Evolutionary conservation across 148 eudicot species (phyloP).

Genomic region (Heliosperma pusillum): DNA sequence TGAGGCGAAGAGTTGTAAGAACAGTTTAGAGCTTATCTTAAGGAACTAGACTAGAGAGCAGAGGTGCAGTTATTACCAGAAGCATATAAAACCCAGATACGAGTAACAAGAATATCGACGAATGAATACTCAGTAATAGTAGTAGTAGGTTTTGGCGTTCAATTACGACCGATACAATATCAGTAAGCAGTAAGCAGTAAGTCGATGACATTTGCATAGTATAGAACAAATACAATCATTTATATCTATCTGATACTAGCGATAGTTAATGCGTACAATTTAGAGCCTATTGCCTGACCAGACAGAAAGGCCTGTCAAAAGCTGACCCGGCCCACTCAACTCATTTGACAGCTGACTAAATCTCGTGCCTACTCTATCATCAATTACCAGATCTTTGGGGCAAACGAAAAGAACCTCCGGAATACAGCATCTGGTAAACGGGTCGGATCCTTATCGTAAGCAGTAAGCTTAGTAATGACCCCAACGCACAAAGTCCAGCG

Average conservation of each 20-base stretch:
- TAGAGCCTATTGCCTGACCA: neutral
- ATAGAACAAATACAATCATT: neutral
- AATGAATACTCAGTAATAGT: too few species aligned
- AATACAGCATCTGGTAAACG: constrained; percentile 87
- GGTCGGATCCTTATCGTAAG: constrained; percentile 72
- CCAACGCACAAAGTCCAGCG: constrained; percentile 69
- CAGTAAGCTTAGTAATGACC: constrained; percentile 56
- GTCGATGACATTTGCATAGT: neutral
- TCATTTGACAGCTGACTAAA: neutral
- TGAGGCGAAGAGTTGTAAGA: too few species aligned
- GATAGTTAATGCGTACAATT: constrained; percentile 10
- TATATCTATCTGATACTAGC: neutral
- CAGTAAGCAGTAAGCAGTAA: too few species aligned
- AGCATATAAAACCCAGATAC: too few species aligned
- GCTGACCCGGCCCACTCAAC: neutral
- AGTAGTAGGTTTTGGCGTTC: too few species aligned
- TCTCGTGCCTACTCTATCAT: neutral
- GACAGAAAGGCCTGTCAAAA: neutral
- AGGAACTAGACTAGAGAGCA: too few species aligned
- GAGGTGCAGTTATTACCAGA: too few species aligned
- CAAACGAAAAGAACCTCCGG: constrained; percentile 71
- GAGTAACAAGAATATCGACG: too few species aligned
- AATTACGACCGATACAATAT: neutral
- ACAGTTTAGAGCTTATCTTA: too few species aligned
- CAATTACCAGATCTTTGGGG: constrained; percentile 47